phyloP scores from a whole-genome alignment of 768 basidiomycete species.

The Pholiota conissans region DNA sequence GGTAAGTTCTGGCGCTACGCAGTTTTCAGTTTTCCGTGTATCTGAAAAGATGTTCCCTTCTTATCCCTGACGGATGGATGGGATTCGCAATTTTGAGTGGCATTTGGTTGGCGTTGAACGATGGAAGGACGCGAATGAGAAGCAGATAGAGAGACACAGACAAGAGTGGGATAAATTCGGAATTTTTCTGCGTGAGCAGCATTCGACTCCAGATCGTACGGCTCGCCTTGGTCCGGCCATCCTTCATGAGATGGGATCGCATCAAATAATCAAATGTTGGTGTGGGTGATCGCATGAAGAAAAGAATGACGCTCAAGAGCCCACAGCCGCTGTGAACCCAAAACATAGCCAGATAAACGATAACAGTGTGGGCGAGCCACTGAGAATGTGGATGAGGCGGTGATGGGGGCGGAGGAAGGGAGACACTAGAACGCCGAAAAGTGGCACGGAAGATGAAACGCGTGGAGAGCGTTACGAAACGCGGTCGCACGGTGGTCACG shows the following conservation, averaged over 20 bases:
- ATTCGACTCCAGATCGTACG: neutral
- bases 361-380: neutral
- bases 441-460: slow-evolving; percentile 3
- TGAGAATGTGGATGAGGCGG: neutral
- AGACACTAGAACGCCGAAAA: neutral
- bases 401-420: neutral
- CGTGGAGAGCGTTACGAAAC: neutral
- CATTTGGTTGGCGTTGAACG: neutral
- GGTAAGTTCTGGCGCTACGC: neutral
- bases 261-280: neutral
- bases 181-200: neutral
- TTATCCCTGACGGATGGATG: neutral
- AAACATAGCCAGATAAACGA: neutral
- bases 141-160: neutral
- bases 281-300: too few relatives aligned
- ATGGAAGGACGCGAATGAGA: neutral
- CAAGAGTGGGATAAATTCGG: neutral
- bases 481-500: slow-evolving; percentile 5
- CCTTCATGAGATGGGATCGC: neutral
- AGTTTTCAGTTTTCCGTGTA: neutral
- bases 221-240: neutral
- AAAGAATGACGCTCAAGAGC: neutral
- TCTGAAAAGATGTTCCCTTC: neutral
- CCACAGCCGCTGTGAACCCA: neutral
- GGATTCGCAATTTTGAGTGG: neutral